Percentiles rank a stretch among this genome's conserved stretches.
Evolutionary conservation across 1,284 basidiomycete genomes (phyloP).

Genomic region (Malassezia obtusa): DNA sequence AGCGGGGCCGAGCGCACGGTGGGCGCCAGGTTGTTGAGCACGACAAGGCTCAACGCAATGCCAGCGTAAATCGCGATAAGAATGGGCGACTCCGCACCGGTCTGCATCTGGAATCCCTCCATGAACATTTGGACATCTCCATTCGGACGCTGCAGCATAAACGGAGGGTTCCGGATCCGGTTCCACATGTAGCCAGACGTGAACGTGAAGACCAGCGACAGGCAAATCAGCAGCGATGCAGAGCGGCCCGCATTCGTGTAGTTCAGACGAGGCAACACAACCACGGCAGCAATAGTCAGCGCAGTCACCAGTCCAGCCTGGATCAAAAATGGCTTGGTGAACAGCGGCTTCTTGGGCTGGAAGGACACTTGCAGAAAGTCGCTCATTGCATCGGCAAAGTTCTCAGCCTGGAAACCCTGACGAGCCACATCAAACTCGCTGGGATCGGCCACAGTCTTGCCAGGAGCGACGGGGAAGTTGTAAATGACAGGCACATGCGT

Average conservation of each 20-base stretch:
- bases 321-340: slow-evolving; percentile 16
- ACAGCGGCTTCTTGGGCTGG: slow-evolving; percentile 14
- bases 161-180: slow-evolving; percentile 74
- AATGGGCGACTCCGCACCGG: slow-evolving; percentile 83
- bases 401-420: slow-evolving; percentile 7
- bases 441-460: background rate
- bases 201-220: slow-evolving; percentile 41
- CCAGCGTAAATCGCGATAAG: slow-evolving; percentile 60
- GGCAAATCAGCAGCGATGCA: slow-evolving; percentile 25
- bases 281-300: slow-evolving; percentile 4
- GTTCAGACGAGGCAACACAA: slow-evolving; percentile 20
- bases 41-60: background rate
- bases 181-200: slow-evolving; percentile 74
- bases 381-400: slow-evolving; percentile 2
- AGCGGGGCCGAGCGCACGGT: background rate
- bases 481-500: slow-evolving; percentile 6
- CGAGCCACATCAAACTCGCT: slow-evolving; percentile 5
- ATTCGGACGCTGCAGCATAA: slow-evolving; percentile 52
- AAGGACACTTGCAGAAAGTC: slow-evolving; percentile 21
- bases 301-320: slow-evolving; percentile 9
- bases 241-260: slow-evolving; percentile 16
- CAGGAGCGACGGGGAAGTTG: background rate
- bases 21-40: slow-evolving; percentile 7
- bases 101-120: slow-evolving; percentile 78
- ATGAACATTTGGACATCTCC: slow-evolving; percentile 63